A percentile compares a stretch with the other conserved stretches of the same genome.
Evolutionary conservation across 441 rosid species (phyloP).

Genomic region (Euphorbia celastroides): DNA sequence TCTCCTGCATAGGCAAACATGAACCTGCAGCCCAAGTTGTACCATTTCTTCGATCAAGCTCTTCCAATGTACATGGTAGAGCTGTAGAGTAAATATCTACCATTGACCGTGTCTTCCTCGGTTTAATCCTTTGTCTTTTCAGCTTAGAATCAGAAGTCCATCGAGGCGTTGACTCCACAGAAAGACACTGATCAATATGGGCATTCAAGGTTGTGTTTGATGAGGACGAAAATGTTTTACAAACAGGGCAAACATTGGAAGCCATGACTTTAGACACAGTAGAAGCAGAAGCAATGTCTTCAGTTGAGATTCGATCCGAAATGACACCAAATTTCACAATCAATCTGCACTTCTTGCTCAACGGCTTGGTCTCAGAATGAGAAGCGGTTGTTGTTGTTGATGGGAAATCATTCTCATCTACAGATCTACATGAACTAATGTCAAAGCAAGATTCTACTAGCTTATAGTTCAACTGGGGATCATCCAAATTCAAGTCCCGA

Average conservation of each 20-base stretch:
- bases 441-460: conserved; percentile 31
- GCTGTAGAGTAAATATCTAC: conserved; percentile 72
- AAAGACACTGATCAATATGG: conserved; percentile 98
- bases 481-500: conserved; percentile 22
- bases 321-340: conserved; percentile 61
- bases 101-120: conserved; percentile 71
- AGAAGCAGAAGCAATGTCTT: conserved; percentile 61
- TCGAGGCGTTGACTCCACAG: conserved; percentile 57
- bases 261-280: conserved; percentile 69
- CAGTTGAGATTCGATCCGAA: conserved; percentile 50
- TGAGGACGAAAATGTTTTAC: conserved; percentile 89
- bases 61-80: no score
- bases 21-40: conserved; percentile 63
- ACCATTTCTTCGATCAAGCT: conserved; percentile 84
- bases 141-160: conserved; percentile 56
- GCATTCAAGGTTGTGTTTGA: conserved; percentile 98
- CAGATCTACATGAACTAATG: conserved; percentile 42
- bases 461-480: conserved; percentile 26
- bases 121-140: conserved; percentile 65
- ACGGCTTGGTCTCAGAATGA: conserved; percentile 38
- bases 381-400: conserved; percentile 44
- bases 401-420: conserved; percentile 56
- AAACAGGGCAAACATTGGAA: conserved; percentile 95
- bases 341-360: conserved; percentile 66
- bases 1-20: conserved; percentile 40